Evolutionary conservation across 805 yeast genomes (phyloP).

Genomic region (Maudiozyma serrabonitensis): DNA sequence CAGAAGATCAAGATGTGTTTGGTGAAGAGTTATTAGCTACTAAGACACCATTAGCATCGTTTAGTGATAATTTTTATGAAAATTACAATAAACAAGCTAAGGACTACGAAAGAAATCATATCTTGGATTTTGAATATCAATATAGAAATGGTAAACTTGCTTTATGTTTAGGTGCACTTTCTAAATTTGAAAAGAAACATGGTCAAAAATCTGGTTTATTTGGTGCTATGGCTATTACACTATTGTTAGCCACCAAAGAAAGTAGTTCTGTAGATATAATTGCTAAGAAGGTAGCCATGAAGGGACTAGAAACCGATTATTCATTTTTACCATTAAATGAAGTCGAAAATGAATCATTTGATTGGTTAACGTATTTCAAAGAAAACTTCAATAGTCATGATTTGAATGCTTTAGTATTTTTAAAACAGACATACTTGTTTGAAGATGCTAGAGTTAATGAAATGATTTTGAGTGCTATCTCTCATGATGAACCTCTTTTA

Average conservation of each 20-base stretch:
- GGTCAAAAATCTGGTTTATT: conserved; percentile 14
- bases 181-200: conserved; percentile 11
- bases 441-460: conserved; percentile 9
- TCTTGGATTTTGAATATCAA: conserved; percentile 23
- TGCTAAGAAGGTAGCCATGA: conserved; percentile 25
- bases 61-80: conserved; percentile 36
- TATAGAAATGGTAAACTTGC: conserved; percentile 25
- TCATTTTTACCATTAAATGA: conserved; percentile 15
- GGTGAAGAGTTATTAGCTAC: conserved; percentile 37
- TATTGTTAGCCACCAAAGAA: conserved; percentile 18
- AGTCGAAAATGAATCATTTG: conserved; percentile 12
- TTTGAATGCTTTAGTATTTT: conserved; percentile 13
- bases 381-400: conserved; percentile 9
- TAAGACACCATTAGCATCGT: conserved; percentile 35
- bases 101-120: conserved; percentile 27
- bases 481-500: conserved; percentile 18
- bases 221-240: conserved; percentile 22
- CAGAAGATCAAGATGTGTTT: conserved; percentile 52
- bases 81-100: conserved; percentile 35
- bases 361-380: conserved; percentile 17
- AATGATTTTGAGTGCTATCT: conserved; percentile 12
- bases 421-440: conserved; percentile 6
- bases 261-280: conserved; percentile 17
- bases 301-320: conserved; percentile 21
- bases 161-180: conserved; percentile 22